phyloP scores from a whole-genome alignment of 768 basidiomycete genomes.

The Mycena sanguinolenta region DNA sequence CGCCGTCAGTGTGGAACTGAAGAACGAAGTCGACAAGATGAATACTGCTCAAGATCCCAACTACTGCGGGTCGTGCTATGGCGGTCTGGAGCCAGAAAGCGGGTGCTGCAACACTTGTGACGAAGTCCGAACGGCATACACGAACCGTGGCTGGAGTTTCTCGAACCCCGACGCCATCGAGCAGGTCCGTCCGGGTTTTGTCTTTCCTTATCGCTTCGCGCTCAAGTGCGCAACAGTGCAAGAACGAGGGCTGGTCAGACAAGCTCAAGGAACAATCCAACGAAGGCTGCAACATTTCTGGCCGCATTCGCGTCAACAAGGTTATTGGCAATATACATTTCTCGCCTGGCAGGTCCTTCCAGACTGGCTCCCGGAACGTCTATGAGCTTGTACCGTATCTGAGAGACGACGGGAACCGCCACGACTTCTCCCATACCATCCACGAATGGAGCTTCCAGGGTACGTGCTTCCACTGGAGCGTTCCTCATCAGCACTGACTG shows the following conservation, averaged over 20 bases:
- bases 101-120: conserved; percentile 99
- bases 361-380: conserved; percentile 80
- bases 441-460: conserved; percentile 85
- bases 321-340: conserved; percentile 96
- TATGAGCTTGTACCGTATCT: conserved; percentile 96
- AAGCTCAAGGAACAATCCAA: conserved; percentile 91
- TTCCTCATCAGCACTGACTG: background rate
- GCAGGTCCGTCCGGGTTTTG: conserved; percentile 70
- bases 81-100: conserved; percentile 77
- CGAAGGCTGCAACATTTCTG: conserved; percentile 95
- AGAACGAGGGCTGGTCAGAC: conserved; percentile 94
- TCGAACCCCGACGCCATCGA: conserved; percentile 90
- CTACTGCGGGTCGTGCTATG: conserved; percentile 98
- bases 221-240: conserved; percentile 70
- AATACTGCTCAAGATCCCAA: conserved; percentile 68
- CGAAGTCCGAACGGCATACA: conserved; percentile 91
- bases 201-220: background rate
- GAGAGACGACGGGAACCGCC: conserved; percentile 86
- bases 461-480: conserved; percentile 34
- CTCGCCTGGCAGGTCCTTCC: conserved; percentile 96
- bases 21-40: conserved; percentile 90
- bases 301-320: conserved; percentile 95
- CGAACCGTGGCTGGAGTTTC: conserved; percentile 96
- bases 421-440: conserved; percentile 94
- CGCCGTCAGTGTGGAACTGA: conserved; percentile 71